Base-by-base conservation (phyloP, 768 basidiomycete genomes). In the Phylloporus rhodoxanthus region DNA sequence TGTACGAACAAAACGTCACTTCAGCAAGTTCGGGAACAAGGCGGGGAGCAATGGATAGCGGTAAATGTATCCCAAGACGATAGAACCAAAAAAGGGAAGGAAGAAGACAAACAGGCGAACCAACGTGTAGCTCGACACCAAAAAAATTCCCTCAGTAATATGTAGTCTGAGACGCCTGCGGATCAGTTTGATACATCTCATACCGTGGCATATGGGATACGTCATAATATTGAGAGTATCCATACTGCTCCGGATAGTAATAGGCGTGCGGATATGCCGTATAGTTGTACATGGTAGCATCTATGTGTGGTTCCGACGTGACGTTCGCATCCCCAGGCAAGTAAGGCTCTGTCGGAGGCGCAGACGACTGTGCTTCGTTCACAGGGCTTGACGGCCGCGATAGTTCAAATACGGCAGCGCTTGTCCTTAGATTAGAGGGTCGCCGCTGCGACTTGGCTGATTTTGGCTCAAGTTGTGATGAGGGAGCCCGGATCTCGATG, bases 201-300 rank as follows among this genome's bases (percentile, higher is more conserved):
- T 85, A 87, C 58, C 77, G 78, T 64, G 78, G 75, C 54, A 72
- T 66, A 56, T 82, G 82, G 38, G 81, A 74, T 76, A 80, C 75
- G 66, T 85, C 85, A 72, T 84, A 70, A 69, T 85, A 86, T 37
- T 73, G 77, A 51, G 77, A 70, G 64, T 87, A 87, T 58, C 70
- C 73, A 45, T 87, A 87, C 52, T 77, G 74, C 44, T 84, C 82
- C 20, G 83, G 82, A 65, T 83, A 85, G 66, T 85, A 88, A 70
- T 86, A 86, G 34, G 73, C 75, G 32, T 76, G 78, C 25, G 51
- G 67, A 37, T 86, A 85, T n/a, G 75, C 64, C 20, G 76, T 60
- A 48, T 85, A 86, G 41, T 68, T 67, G 70, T 81, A 75, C 74
- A 80, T 70, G 43, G 65, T 57, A 29, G 63, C 47, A 25, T 69